These are phyloP conservation scores for Xylaria digitata DNA, from an alignment of 2,329 filamentous ascomycete species.

Conservation along the genomic window DNA sequence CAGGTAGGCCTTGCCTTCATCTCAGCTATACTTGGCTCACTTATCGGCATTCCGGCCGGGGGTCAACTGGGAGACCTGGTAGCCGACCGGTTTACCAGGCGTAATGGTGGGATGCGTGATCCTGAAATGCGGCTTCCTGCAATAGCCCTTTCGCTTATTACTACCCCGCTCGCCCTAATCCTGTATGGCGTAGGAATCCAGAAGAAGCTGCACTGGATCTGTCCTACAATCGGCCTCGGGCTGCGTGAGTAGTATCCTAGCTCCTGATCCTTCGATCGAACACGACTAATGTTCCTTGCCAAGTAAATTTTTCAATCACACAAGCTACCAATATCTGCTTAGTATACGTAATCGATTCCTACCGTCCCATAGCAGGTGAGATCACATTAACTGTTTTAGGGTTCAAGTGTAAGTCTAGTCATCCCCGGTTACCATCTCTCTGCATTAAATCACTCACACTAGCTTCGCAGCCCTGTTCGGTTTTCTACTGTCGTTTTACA, in stretches of 20 bases:
- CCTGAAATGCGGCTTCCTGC: constrained; percentile 70
- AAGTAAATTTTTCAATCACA: constrained; percentile 66
- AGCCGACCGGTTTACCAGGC: constrained; percentile 61
- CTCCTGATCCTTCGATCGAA: not conserved
- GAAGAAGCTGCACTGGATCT: constrained; percentile 64
- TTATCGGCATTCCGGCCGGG: constrained; percentile 62
- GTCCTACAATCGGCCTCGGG: constrained; percentile 64
- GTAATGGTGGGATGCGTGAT: constrained; percentile 67
- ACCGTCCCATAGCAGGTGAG: constrained; percentile 68
- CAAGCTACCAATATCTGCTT: constrained; percentile 67
- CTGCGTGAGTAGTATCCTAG: constrained; percentile 56
- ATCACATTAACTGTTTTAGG: constrained; percentile 63
- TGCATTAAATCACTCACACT: constrained; percentile 15
- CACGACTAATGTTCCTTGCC: constrained; percentile 6
- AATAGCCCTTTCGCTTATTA: constrained; percentile 62
- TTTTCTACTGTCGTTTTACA: constrained; percentile 70
- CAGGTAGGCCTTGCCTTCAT: constrained; percentile 65
- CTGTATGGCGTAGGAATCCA: constrained; percentile 62
- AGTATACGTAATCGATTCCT: constrained; percentile 68
- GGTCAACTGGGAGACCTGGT: constrained; percentile 61
- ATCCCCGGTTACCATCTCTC: no score
- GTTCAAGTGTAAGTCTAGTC: constrained; percentile 61
- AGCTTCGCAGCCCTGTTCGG: constrained; percentile 60
- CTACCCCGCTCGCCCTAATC: constrained; percentile 59
- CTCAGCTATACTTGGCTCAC: constrained; percentile 59